Percentiles rank a stretch among this genome's conserved stretches.
These are phyloP conservation scores for Larix sibirica DNA, from an alignment of 83 land plant genomes.

Conservation along the genomic window DNA sequence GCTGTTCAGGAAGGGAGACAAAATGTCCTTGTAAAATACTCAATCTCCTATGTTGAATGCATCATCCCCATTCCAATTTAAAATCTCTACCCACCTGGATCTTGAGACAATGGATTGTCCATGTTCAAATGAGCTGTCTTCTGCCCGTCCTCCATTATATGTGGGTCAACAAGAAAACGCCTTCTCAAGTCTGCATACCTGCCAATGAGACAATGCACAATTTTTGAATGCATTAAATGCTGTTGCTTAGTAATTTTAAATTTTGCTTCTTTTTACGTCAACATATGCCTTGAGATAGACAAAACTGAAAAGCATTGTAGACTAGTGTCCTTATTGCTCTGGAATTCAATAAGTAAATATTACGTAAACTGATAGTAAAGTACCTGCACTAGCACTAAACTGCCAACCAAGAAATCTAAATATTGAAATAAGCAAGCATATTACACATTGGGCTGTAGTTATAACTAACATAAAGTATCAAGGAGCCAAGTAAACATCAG, in stretches of 20 bases:
- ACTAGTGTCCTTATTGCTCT: not conserved
- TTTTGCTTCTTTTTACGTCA: not conserved
- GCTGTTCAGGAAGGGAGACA: slow-evolving; percentile 16
- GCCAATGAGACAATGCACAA: slow-evolving; percentile 4
- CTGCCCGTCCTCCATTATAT: slow-evolving; percentile 34
- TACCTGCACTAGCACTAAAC: not conserved
- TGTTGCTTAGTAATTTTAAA: not conserved
- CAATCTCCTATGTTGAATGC: not conserved
- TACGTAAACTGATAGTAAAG: not conserved
- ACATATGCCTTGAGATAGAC: not conserved
- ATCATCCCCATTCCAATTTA: not conserved
- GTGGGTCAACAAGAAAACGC: slow-evolving; percentile 37
- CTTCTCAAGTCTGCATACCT: slow-evolving; percentile 44
- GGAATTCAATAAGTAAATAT: not conserved
- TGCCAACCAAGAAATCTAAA: not conserved
- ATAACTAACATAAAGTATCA: not conserved
- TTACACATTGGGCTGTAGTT: not conserved
- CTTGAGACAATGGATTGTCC: slow-evolving; percentile 49
- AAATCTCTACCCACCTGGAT: slow-evolving; percentile 36
- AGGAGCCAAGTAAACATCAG: too few species aligned
- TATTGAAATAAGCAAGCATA: not conserved
- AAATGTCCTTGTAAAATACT: slow-evolving; percentile 11
- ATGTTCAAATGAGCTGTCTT: slow-evolving; percentile 25
- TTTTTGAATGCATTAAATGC: not conserved
- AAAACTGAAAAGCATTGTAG: not conserved